Percentiles rank a stretch among this genome's conserved stretches.
phyloP scores from a whole-genome alignment of 768 basidiomycete species.

The Mycena vitilis region DNA sequence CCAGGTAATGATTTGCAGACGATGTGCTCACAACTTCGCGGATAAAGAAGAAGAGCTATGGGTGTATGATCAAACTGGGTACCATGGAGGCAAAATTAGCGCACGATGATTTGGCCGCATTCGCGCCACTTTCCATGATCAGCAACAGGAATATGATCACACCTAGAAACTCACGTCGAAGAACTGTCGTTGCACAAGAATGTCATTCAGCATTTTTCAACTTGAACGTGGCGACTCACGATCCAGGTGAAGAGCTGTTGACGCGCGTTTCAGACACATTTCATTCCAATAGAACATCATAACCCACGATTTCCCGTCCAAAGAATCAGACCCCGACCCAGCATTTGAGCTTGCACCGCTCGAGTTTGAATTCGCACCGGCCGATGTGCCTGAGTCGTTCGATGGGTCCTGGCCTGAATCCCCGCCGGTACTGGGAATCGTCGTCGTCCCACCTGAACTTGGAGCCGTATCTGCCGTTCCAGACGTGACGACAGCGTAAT shows the following conservation, averaged over 20 bases:
- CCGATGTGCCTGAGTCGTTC: too few relatives aligned
- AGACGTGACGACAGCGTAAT: slow-evolving; percentile 29
- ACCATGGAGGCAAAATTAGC: too few relatives aligned
- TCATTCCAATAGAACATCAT: neutral
- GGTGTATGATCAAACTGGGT: too few relatives aligned
- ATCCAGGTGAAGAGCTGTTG: neutral
- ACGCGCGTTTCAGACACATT: neutral
- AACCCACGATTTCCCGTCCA: neutral
- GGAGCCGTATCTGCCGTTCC: slow-evolving; percentile 12
- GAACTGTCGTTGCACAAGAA: neutral
- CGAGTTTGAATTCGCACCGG: too few relatives aligned
- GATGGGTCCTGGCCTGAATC: too few relatives aligned
- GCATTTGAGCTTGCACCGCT: too few relatives aligned
- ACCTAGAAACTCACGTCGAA: neutral
- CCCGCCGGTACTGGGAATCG: too few relatives aligned
- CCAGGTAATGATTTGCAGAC: too few relatives aligned
- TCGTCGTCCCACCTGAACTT: neutral
- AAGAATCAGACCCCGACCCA: neutral
- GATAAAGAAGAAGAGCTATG: too few relatives aligned
- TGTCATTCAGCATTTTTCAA: neutral
- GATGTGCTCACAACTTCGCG: too few relatives aligned
- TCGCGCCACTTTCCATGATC: neutral
- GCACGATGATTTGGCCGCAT: neutral
- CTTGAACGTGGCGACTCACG: neutral
- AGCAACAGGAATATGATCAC: too few relatives aligned